Evolutionary conservation across 768 basidiomycete genomes (phyloP), one percentile per base, ranked within the genome.

Genomic region (Cystobasidium onofrii): DNA sequence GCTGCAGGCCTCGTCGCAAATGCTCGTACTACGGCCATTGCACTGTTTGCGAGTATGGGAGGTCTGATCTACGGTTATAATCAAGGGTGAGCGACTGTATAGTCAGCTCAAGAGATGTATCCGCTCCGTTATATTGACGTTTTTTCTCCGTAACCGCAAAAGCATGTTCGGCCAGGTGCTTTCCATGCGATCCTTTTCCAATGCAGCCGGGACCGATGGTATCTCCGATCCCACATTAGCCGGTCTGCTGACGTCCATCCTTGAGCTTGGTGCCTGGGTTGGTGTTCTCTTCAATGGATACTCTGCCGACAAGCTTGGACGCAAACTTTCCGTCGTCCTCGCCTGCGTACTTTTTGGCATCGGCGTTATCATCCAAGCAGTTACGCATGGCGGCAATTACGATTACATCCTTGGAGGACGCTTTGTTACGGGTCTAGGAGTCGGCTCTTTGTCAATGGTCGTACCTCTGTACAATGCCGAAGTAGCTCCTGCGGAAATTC

Each of bases 391-490:
- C 7, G 41, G 41, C 10, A 81, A 80, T 0, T 83, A 88, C 0
- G 83, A 85, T 0, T 88, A 86, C 1, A 90, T 90, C 79, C 89
- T 84, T 79, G 89, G 74, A 81, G 84, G 89, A 65, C 87, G 90
- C 31, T 90, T 89, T 76, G 81, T 91, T 65, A 90, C 89, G 64
- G 90, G 90, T 84, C 81, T 90, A 55, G 90, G 89, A 62, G 88
- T 91, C 20, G 90, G 90, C 13, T 89, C 89, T 1, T 82, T 91
- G 25, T 89, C 88, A 77, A 90, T 90, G 89, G 85, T 86, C n/a
- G 89, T 91, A 13, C 90, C 90, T 0, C 83, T 91, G 43, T 90
- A 89, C 84, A 90, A 90, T 76, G 84, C 84, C 46, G 84, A 86
- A 80, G 85, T 90, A 67, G 87, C 88, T 0, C 90, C 90, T 31